Evolutionary conservation across 108 stramenopile species (phyloP).

Genomic region (Bacterosira constricta): DNA sequence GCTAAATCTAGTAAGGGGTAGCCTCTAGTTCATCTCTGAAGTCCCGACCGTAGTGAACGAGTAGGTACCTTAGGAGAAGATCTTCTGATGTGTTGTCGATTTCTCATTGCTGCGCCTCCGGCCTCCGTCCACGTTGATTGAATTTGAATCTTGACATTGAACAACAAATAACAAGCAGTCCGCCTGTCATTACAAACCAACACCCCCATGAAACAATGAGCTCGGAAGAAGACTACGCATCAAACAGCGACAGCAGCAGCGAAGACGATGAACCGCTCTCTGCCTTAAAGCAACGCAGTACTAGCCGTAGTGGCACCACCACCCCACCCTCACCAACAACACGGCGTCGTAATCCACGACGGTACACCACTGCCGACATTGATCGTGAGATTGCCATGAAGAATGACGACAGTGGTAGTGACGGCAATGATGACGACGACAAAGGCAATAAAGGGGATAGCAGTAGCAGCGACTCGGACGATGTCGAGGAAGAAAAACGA

Average conservation of each 20-base stretch:
- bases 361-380: slow-evolving; percentile 32
- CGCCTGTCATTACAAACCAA: no score
- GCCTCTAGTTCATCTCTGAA: no score
- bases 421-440: background rate
- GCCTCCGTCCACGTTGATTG: no score
- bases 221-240: slow-evolving; percentile 2
- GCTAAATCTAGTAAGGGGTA: no score
- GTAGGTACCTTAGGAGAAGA: no score
- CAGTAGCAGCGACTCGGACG: background rate
- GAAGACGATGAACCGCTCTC: slow-evolving; percentile 8
- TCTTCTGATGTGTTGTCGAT: no score
- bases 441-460: background rate
- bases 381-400: slow-evolving; percentile 18
- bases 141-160: no score
- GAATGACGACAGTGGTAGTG: background rate
- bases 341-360: slow-evolving; percentile 2
- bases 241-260: background rate
- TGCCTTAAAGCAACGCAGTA: no score
- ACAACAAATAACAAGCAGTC: no score
- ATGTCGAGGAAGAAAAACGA: slow-evolving; percentile 7
- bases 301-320: background rate
- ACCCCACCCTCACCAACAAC: background rate
- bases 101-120: no score
- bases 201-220: background rate
- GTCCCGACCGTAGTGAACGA: no score